phyloP scores from a whole-genome alignment of 306 rosid genomes.

The Acmispon strigosus region DNA sequence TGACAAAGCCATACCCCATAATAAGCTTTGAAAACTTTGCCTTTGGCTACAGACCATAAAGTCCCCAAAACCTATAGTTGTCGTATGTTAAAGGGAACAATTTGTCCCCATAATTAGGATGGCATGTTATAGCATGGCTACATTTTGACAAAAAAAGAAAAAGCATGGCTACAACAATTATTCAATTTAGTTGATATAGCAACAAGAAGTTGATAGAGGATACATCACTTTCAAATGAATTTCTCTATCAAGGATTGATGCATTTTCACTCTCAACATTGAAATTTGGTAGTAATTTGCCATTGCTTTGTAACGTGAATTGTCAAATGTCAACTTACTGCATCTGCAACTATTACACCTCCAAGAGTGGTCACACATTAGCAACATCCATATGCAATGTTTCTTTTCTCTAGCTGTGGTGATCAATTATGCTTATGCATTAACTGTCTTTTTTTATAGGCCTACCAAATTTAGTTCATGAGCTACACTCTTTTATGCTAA shows the following conservation, averaged over 20 bases:
- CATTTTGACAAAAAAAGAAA: no score
- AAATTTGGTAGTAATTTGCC: constrained; percentile 26
- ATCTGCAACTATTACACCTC: neutral
- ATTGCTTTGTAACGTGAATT: neutral
- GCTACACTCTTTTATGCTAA: neutral
- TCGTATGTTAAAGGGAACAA: constrained; percentile 3
- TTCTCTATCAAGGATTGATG: neutral
- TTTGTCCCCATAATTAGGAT: constrained; percentile 6
- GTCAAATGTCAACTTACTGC: constrained; percentile 12
- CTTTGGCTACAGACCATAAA: neutral
- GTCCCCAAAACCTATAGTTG: constrained; percentile 5
- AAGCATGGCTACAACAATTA: neutral
- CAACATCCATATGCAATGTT: neutral
- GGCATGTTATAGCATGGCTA: neutral
- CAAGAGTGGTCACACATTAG: constrained; percentile 16
- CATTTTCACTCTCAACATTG: neutral
- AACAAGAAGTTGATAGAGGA: neutral
- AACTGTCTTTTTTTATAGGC: neutral
- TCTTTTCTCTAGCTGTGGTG: neutral
- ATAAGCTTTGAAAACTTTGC: neutral
- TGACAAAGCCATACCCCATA: neutral
- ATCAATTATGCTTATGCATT: neutral
- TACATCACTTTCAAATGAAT: constrained; percentile 23
- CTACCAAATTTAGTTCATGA: neutral
- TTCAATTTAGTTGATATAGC: neutral